These are phyloP conservation scores for Vitis hybrid DNA, from an alignment of 177 flowering plant species.

Conservation along the genomic window DNA sequence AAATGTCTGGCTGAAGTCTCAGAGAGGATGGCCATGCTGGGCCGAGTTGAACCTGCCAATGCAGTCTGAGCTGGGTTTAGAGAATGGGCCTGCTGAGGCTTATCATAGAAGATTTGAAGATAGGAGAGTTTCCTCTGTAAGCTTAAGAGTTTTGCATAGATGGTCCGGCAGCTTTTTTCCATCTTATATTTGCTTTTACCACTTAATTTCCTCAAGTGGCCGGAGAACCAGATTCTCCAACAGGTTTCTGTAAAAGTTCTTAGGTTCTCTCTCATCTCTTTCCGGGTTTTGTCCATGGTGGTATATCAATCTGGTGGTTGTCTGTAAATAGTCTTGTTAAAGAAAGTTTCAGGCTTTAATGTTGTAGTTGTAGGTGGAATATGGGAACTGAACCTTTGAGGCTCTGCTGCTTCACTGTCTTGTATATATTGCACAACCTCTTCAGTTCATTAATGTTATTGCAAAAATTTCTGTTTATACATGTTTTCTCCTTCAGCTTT, in stretches of 20 bases:
- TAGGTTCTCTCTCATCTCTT: background rate
- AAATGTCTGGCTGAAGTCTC: slow-evolving; percentile 54
- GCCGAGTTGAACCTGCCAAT: slow-evolving; percentile 22
- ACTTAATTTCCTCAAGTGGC: too few species aligned
- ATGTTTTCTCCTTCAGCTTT: too few species aligned
- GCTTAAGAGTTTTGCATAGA: too few species aligned
- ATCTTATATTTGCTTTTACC: too few species aligned
- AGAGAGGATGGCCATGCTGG: slow-evolving; percentile 51
- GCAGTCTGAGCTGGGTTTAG: slow-evolving; percentile 2
- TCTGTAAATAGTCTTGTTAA: slow-evolving; percentile 24
- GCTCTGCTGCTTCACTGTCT: background rate
- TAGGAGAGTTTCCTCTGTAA: too few species aligned
- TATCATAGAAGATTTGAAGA: too few species aligned
- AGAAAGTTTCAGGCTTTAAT: slow-evolving; percentile 5
- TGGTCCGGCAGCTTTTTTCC: too few species aligned
- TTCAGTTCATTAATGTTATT: too few species aligned
- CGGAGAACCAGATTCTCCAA: too few species aligned
- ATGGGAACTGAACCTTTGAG: background rate
- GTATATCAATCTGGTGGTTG: slow-evolving; percentile 4
- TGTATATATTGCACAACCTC: slow-evolving; percentile 3
- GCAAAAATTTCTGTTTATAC: too few species aligned
- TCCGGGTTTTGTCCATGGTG: slow-evolving; percentile 8
- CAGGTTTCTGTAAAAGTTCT: background rate
- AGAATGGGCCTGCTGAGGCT: too few species aligned
- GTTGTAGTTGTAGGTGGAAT: slow-evolving; percentile 5